Percentiles rank a stretch among this genome's conserved stretches.
These are phyloP conservation scores for Penicillium sp. DNA, from an alignment of 2,329 filamentous ascomycete genomes.

Conservation along the genomic window DNA sequence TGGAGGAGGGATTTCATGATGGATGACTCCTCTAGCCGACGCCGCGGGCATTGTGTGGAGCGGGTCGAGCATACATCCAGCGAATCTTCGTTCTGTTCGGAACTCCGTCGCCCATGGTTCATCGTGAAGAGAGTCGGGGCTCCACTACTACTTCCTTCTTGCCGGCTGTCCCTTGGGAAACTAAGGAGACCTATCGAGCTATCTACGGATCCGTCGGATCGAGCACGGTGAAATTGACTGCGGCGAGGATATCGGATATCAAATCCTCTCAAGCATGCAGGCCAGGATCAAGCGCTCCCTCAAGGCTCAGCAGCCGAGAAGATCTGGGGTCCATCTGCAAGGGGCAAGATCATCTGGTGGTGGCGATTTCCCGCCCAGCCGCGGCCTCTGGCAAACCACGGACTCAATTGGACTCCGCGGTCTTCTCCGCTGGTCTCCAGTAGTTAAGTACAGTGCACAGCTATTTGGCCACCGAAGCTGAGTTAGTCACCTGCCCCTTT, in stretches of 20 bases:
- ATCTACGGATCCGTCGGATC: background rate
- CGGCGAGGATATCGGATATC: background rate
- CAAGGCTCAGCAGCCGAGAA: background rate
- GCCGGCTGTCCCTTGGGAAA: slow-evolving; percentile 1
- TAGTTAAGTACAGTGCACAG: background rate
- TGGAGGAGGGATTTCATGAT: slow-evolving; percentile 12
- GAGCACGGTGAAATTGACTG: background rate
- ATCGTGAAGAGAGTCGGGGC: slow-evolving; percentile 4
- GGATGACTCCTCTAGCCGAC: slow-evolving; percentile 1
- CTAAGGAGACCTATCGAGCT: background rate
- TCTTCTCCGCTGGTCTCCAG: background rate
- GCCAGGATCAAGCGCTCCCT: background rate
- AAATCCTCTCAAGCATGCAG: background rate
- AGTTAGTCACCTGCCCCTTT: background rate
- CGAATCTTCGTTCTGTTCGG: slow-evolving; percentile 4
- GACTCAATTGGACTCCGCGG: background rate
- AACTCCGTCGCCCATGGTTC: slow-evolving; percentile 12
- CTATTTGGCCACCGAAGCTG: background rate
- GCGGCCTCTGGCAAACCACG: background rate
- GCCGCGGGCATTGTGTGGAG: slow-evolving; percentile 11
- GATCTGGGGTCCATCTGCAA: slow-evolving; percentile 29
- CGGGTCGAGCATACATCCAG: slow-evolving; percentile 1
- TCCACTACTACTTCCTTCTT: slow-evolving; percentile 2
- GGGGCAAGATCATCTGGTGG: slow-evolving; percentile 21
- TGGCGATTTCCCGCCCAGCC: slow-evolving; percentile 11